A percentile compares a stretch with the other conserved stretches of the same genome.
phyloP scores from a whole-genome alignment of 2,329 filamentous ascomycete genomes.

The Magnaporthiopsis poae region DNA sequence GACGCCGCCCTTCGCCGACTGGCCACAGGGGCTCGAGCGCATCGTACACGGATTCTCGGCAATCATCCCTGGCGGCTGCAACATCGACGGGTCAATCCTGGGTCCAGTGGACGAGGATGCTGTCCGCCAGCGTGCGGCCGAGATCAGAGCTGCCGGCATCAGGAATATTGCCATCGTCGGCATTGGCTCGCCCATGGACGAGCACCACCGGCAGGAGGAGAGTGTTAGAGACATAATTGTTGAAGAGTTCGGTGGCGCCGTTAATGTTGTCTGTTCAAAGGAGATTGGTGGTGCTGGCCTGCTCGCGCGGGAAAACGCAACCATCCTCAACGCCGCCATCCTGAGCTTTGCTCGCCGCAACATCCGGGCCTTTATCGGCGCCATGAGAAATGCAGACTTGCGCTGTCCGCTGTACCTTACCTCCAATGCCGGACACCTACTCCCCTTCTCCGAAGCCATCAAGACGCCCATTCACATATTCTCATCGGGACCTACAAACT shows the following conservation, averaged over 20 bases:
- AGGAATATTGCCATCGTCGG: slow-evolving; percentile 37
- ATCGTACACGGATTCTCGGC: slow-evolving; percentile 37
- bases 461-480: slow-evolving; percentile 54
- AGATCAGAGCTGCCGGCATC: slow-evolving; percentile 33
- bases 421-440: slow-evolving; percentile 54
- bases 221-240: slow-evolving; percentile 32
- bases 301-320: slow-evolving; percentile 54
- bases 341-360: slow-evolving; percentile 47
- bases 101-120: slow-evolving; percentile 32
- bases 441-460: slow-evolving; percentile 33
- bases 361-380: slow-evolving; percentile 44
- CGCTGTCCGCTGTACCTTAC: slow-evolving; percentile 50
- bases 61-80: slow-evolving; percentile 38
- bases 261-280: slow-evolving; percentile 39
- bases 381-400: slow-evolving; percentile 39
- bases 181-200: slow-evolving; percentile 45
- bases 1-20: slow-evolving; percentile 42
- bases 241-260: slow-evolving; percentile 26
- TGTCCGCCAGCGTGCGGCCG: slow-evolving; percentile 28
- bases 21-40: slow-evolving; percentile 37
- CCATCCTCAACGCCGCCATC: slow-evolving; percentile 55
- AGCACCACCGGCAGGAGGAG: slow-evolving; percentile 35
- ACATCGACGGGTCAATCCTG: slow-evolving; percentile 41
- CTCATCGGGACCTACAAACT: slow-evolving; percentile 54
- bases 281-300: slow-evolving; percentile 45